Conservation (phyloP, 2,329 filamentous ascomycete genomes). For the Exserohilum rostratum region DNA sequence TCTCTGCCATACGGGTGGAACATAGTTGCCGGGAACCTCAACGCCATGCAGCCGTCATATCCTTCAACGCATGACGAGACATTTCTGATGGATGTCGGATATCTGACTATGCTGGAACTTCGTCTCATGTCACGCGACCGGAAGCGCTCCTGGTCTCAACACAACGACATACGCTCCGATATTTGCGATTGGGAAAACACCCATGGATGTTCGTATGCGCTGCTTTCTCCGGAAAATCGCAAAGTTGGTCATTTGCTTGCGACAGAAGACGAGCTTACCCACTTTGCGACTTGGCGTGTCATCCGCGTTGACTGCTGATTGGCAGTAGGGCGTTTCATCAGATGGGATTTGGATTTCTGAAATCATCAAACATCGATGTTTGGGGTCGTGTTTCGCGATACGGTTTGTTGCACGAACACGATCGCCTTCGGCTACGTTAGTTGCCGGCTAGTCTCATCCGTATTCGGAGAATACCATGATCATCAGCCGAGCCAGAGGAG, state of each 20-base stretch:
- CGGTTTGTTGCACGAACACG: slow-evolving; percentile 12
- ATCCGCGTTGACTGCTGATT: not conserved
- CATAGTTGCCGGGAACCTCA: slow-evolving; percentile 22
- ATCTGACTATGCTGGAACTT: not conserved
- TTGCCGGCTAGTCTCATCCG: slow-evolving; percentile 8
- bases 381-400: slow-evolving; percentile 34
- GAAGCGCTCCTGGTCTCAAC: not conserved
- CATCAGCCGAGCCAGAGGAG: not conserved
- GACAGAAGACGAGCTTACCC: not conserved
- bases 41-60: slow-evolving; percentile 12
- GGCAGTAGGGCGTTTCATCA: not conserved
- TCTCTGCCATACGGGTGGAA: slow-evolving; percentile 35
- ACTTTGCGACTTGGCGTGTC: no score
- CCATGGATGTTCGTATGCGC: not conserved
- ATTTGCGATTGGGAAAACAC: not conserved
- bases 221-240: not conserved
- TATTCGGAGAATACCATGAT: not conserved
- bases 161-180: not conserved
- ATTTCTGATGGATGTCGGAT: not conserved
- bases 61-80: slow-evolving; percentile 6
- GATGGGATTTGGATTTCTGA: slow-evolving; percentile 4
- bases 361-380: slow-evolving; percentile 37
- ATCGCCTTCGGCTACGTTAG: slow-evolving; percentile 11
- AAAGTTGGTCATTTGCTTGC: not conserved
- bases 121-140: not conserved